Evolutionary conservation across 495 filamentous ascomycete genomes (phyloP), one percentile per base, ranked within the genome.

Genomic region (Clohesyomyces aquaticus): DNA sequence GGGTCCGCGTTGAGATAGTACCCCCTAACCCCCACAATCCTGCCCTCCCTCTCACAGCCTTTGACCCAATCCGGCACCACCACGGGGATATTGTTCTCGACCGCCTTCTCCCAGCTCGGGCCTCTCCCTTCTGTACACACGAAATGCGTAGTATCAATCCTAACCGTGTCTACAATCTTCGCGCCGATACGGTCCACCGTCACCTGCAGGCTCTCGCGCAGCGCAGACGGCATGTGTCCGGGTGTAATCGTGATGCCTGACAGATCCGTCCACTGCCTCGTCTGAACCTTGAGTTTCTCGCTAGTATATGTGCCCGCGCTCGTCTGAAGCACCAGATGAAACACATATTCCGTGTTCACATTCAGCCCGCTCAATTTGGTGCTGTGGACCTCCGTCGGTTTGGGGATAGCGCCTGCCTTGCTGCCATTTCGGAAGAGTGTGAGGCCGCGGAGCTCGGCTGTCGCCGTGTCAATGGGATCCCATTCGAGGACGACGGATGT

Each of bases 191-290:
- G 82, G 66, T 96, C 87, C 21, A 96, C 80, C 2, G 92, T 88
- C 19, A 80, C 81, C 21, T 82, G 77, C 0, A 99, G 83, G 43
- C 82, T 85, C 57, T 96, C 92, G 64, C 87, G 84, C 47, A 87
- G 81, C 29, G 86, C 82, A 4, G 88, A 79, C 1, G 91, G 89
- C 63, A 99, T 80, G 60, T 96, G 83, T 19, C 94, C 94, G 4
- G 91, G 88, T 12, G 93, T 97, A 57, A 99, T 89, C 11, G 95
- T 98, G 74, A 99, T 95, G 49, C 94, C 94, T 55, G 87, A 91
- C 49, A 99, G 80, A 76, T 99, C 94, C 26, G 94, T 98, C 95
- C 98, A 97, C 80, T 97, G 96, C 78, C 98, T 95, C 45, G 94
- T 99, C 64, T 86, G 85, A 49, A 96, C 91, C 8, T 83, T 83